Percentiles rank a stretch among this genome's conserved stretches.
These are phyloP conservation scores for Solanum appendiculatum DNA, from an alignment of 257 asterid species.

Conservation along the genomic window DNA sequence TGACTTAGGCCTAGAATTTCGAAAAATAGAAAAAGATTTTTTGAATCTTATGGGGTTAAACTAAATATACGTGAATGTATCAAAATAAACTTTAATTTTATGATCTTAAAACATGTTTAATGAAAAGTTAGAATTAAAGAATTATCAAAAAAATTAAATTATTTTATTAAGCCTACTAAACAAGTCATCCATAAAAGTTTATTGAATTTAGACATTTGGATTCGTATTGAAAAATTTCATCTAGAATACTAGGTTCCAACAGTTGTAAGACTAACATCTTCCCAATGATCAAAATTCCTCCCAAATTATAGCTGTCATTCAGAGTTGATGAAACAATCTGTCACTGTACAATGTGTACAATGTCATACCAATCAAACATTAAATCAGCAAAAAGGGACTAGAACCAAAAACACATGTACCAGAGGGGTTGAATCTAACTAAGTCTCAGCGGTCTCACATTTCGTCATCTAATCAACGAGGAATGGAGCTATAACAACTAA, in stretches of 20 bases:
- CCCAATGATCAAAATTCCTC: background rate
- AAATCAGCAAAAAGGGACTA: background rate
- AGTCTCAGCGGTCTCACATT: background rate
- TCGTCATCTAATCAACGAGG: background rate
- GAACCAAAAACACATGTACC: background rate
- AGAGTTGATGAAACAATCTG: background rate
- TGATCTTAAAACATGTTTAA: too few relatives aligned
- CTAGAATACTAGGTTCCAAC: background rate
- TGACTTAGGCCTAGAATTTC: too few relatives aligned
- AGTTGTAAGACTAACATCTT: background rate
- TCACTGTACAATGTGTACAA: background rate
- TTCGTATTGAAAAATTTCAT: background rate
- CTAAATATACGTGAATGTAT: rapidly evolving
- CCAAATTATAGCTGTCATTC: background rate
- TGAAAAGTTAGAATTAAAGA: too few relatives aligned
- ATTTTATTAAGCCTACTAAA: too few relatives aligned
- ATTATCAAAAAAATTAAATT: too few relatives aligned
- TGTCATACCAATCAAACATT: background rate
- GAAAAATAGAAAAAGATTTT: too few relatives aligned
- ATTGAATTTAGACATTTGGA: background rate
- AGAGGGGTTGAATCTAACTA: background rate
- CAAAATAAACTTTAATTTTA: too few relatives aligned
- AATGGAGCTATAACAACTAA: background rate
- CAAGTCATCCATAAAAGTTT: background rate
- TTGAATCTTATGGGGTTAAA: too few relatives aligned